Evolutionary conservation across 805 yeast genomes (phyloP).

Genomic region (Wickerhamia fluorescens): DNA sequence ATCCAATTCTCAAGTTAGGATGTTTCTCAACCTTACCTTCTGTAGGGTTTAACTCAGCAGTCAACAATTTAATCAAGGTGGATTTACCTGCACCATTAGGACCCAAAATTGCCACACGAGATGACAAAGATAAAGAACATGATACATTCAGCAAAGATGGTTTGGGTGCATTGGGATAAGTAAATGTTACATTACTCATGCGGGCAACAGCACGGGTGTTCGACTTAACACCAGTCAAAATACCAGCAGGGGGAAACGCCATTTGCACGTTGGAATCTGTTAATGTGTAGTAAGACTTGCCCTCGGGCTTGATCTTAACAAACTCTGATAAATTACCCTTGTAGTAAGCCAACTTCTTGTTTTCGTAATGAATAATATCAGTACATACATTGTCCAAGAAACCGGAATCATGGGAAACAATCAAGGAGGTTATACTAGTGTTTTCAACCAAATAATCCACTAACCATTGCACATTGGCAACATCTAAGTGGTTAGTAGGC

Average conservation of each 20-base stretch:
- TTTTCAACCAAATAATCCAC: conserved; percentile 79
- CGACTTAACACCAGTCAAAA: conserved; percentile 94
- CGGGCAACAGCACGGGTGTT: conserved; percentile 90
- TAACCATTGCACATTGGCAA: conserved; percentile 87
- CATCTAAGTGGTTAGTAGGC: conserved; percentile 98
- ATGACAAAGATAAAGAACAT: conserved; percentile 88
- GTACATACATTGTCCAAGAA: conserved; percentile 94
- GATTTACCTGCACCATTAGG: conserved; percentile 99
- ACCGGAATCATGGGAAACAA: conserved; percentile 97
- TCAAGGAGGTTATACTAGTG: conserved; percentile 84
- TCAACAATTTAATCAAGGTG: conserved; percentile 84
- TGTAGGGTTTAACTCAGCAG: conserved; percentile 85
- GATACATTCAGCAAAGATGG: conserved; percentile 77
- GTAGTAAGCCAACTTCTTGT: conserved; percentile 88
- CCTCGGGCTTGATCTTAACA: conserved; percentile 90
- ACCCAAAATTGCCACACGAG: conserved; percentile 93
- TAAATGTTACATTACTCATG: conserved; percentile 75
- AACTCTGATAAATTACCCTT: conserved; percentile 93
- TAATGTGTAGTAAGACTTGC: conserved; percentile 89
- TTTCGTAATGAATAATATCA: conserved; percentile 93
- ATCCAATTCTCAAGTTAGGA: conserved; percentile 96
- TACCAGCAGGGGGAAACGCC: conserved; percentile 99
- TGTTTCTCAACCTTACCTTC: conserved; percentile 93
- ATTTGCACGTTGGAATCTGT: conserved; percentile 89
- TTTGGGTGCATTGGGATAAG: conserved; percentile 83